Evolutionary conservation across 306 rosid genomes (phyloP).

Genomic region (Acacia melanoxylon): DNA sequence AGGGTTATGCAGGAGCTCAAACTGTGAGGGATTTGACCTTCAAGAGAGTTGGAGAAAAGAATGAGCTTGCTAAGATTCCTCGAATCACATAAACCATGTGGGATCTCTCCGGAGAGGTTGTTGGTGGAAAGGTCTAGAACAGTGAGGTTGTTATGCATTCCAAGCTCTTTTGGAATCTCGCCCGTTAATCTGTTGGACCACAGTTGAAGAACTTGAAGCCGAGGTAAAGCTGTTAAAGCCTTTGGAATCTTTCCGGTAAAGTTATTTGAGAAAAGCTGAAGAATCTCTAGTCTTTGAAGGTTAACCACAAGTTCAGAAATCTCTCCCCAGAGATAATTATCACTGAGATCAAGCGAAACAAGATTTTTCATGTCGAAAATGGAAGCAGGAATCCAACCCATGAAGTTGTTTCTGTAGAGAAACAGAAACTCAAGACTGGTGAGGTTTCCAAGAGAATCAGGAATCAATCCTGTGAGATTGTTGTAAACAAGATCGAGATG

Average conservation of each 20-base stretch:
- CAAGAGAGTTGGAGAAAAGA: slow-evolving; percentile 59
- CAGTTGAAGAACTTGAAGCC: slow-evolving; percentile 66
- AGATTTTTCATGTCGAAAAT: slow-evolving; percentile 56
- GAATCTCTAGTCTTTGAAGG: slow-evolving; percentile 52
- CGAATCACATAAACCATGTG: slow-evolving; percentile 44
- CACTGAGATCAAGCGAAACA: slow-evolving; percentile 81
- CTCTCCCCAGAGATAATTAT: slow-evolving; percentile 73
- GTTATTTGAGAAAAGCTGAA: slow-evolving; percentile 64
- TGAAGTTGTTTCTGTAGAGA: slow-evolving; percentile 75
- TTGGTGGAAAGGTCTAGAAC: slow-evolving; percentile 65
- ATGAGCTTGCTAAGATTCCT: slow-evolving; percentile 63
- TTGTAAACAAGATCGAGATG: slow-evolving; percentile 92
- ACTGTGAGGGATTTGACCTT: slow-evolving; percentile 43
- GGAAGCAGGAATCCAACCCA: slow-evolving; percentile 60
- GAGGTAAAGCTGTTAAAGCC: slow-evolving; percentile 46
- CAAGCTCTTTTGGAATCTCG: slow-evolving; percentile 55
- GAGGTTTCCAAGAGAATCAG: slow-evolving; percentile 70
- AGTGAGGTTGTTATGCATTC: slow-evolving; percentile 54
- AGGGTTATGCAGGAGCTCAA: slow-evolving; percentile 52
- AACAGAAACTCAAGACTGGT: slow-evolving; percentile 63
- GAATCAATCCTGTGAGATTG: slow-evolving; percentile 74
- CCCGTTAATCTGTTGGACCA: slow-evolving; percentile 68
- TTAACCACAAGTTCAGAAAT: slow-evolving; percentile 56
- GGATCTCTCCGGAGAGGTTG: slow-evolving; percentile 51
- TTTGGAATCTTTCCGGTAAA: slow-evolving; percentile 54